These are phyloP conservation scores for Metarhizium rileyi DNA, from an alignment of 2,329 filamentous ascomycete genomes.

Conservation along the genomic window DNA sequence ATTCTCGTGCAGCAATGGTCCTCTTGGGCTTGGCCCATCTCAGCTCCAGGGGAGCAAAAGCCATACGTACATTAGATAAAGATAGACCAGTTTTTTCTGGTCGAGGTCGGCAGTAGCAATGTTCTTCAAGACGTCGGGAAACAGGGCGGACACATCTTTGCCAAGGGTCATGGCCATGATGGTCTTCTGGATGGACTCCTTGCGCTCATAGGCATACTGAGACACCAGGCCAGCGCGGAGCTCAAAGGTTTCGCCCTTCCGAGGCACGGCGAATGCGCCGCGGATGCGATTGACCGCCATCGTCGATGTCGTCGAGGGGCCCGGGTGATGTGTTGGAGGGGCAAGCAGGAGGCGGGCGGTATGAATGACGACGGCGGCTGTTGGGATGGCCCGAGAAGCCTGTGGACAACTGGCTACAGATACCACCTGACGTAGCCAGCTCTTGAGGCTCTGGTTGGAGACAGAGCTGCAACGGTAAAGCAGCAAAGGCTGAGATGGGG, in stretches of 20 bases:
- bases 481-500: neutral
- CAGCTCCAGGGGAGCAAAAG: neutral
- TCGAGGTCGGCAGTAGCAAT: constrained; percentile 91
- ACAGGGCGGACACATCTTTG: constrained; percentile 95
- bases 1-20: neutral
- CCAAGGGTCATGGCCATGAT: constrained; percentile 99
- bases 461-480: neutral
- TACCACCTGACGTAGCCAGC: constrained; percentile 3
- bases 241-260: constrained; percentile 98
- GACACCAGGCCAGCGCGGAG: constrained; percentile 90
- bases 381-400: neutral
- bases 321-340: constrained; percentile 15
- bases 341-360: constrained; percentile 10
- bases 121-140: constrained; percentile 97
- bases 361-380: constrained; percentile 4
- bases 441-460: neutral
- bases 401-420: neutral
- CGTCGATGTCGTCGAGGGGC: constrained; percentile 17
- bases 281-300: constrained; percentile 97
- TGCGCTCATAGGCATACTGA: constrained; percentile 98
- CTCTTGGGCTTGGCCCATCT: neutral
- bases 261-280: constrained; percentile 83
- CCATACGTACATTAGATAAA: constrained; percentile 76
- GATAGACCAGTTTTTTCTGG: constrained; percentile 98
- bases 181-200: constrained; percentile 98